These are phyloP conservation scores for Cotoneaster glaucophyllus DNA, from an alignment of 306 rosid species.

Conservation along the genomic window DNA sequence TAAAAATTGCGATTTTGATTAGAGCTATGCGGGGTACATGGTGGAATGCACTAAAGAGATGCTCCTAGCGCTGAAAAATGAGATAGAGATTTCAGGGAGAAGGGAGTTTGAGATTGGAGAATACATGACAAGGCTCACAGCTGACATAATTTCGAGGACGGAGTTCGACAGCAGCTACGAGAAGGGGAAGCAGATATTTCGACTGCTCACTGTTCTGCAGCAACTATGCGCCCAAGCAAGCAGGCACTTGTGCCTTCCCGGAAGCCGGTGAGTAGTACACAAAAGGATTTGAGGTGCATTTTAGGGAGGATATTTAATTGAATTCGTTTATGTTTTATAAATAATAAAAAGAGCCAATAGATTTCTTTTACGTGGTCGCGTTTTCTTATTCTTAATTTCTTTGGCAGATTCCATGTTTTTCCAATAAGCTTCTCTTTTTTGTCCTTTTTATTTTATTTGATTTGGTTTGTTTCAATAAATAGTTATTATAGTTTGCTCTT, in stretches of 20 bases:
- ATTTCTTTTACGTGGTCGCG: constrained; percentile 2
- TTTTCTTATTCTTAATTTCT: background rate
- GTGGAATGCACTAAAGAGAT: constrained; percentile 83
- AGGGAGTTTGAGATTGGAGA: constrained; percentile 73
- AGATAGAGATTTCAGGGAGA: constrained; percentile 26
- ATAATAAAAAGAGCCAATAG: background rate
- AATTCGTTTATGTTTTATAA: background rate
- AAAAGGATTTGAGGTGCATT: background rate
- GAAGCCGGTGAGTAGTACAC: constrained; percentile 58
- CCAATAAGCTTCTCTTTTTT: background rate
- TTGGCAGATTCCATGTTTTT: constrained; percentile 10
- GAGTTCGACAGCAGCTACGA: constrained; percentile 69
- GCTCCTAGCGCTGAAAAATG: constrained; percentile 53
- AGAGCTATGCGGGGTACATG: constrained; percentile 90
- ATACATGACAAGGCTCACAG: constrained; percentile 61
- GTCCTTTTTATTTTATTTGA: background rate
- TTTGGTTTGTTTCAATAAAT: background rate
- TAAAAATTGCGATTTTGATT: background rate
- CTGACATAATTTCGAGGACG: constrained; percentile 79
- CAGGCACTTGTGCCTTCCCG: constrained; percentile 75
- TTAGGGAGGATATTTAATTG: background rate
- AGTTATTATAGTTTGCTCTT: background rate
- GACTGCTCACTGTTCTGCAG: constrained; percentile 57
- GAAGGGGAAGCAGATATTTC: constrained; percentile 78
- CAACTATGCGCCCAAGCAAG: constrained; percentile 77